Percentiles rank a stretch among this genome's conserved stretches.
These are phyloP conservation scores for Triticum aestivum DNA, from an alignment of 176 grass and related monocot genomes.

Conservation along the genomic window DNA sequence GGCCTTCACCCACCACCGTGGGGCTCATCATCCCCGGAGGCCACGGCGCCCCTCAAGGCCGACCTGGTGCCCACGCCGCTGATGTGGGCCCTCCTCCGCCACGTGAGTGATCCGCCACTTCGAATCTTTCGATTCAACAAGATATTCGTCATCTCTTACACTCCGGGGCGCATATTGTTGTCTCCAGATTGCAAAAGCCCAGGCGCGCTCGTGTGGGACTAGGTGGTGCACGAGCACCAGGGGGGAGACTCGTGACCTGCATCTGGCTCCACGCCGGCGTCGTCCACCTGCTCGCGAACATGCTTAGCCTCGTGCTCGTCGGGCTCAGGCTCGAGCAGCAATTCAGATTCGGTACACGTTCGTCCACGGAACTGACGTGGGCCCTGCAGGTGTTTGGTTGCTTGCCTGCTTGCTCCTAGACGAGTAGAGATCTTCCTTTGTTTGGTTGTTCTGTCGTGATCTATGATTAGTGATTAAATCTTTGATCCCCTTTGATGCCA, in stretches of 20 bases:
- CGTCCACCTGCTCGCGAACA: slow-evolving; percentile 81
- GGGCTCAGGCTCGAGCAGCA: slow-evolving; percentile 90
- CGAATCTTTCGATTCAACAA: neutral
- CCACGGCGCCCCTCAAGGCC: no score
- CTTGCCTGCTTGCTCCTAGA: no score
- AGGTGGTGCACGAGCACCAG: slow-evolving; percentile 64
- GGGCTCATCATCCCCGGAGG: no score
- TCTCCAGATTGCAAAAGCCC: slow-evolving; percentile 71
- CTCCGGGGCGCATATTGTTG: neutral
- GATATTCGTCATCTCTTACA: neutral
- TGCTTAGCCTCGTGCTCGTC: slow-evolving; percentile 83
- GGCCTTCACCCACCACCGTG: no score
- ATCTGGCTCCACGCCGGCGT: slow-evolving; percentile 95
- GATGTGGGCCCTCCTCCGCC: no score
- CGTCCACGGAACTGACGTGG: neutral
- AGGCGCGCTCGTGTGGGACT: slow-evolving; percentile 57
- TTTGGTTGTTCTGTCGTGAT: no score
- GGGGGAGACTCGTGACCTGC: slow-evolving; percentile 77
- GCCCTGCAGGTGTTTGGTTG: no score
- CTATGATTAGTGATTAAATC: no score
- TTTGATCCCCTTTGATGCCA: no score
- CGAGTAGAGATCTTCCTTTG: no score
- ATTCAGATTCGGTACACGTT: slow-evolving; percentile 54
- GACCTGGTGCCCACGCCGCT: no score
- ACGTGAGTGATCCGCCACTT: no score